phyloP scores from a whole-genome alignment of 202 grass and related monocot species.

The Cymbopogon flexuosus region DNA sequence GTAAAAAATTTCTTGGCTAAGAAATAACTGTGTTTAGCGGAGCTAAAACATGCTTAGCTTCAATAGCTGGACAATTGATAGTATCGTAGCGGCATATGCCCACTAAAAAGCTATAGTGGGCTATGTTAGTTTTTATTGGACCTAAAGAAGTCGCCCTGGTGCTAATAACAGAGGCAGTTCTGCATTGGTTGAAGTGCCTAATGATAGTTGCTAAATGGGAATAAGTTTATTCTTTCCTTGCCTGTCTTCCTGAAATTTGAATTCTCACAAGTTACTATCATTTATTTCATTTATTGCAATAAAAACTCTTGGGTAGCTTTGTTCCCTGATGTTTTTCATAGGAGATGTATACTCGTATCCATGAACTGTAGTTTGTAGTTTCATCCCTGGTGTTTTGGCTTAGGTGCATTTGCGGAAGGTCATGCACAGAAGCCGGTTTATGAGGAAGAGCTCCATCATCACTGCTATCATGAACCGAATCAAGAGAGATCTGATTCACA shows the following conservation, averaged over 20 bases:
- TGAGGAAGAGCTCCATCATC: constrained; percentile 78
- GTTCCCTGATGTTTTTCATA: constrained; percentile 19
- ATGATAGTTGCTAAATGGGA: background rate
- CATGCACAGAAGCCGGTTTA: constrained; percentile 72
- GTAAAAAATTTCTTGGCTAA: background rate
- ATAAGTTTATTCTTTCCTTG: background rate
- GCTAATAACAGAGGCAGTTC: background rate
- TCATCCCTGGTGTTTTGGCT: constrained; percentile 21
- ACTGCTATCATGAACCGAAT: constrained; percentile 76
- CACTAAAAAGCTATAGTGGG: background rate
- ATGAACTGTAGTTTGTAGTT: constrained; percentile 22
- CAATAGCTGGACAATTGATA: background rate
- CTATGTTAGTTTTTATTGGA: background rate
- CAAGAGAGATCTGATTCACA: constrained; percentile 95
- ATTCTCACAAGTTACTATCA: background rate
- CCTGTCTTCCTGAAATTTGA: background rate
- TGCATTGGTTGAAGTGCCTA: background rate
- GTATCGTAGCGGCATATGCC: background rate
- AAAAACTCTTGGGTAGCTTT: constrained; percentile 24
- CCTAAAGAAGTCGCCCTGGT: background rate
- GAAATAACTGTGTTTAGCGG: background rate
- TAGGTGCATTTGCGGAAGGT: constrained; percentile 96
- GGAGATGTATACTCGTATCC: background rate
- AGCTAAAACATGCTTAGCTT: background rate
- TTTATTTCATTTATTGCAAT: background rate